Percentiles rank a stretch among this genome's conserved stretches.
These are phyloP conservation scores for Discostella stelligeroides DNA, from an alignment of 108 stramenopile species.

Conservation along the genomic window DNA sequence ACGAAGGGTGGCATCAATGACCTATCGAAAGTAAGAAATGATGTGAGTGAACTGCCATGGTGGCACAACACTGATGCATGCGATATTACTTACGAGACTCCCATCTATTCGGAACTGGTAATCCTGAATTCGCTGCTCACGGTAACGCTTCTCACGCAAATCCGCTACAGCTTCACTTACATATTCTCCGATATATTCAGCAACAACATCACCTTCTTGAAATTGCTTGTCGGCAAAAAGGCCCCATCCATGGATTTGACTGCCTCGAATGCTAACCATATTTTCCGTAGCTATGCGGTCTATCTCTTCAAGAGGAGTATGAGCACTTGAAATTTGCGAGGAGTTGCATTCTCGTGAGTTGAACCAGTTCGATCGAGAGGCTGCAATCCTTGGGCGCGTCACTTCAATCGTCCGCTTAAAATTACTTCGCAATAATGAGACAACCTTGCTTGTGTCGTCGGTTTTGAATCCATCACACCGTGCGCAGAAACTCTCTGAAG, in stretches of 20 bases:
- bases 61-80: neutral
- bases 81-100: conserved; percentile 36
- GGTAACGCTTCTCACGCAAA: conserved; percentile 86
- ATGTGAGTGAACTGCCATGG: neutral
- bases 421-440: conserved; percentile 48
- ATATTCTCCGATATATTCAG: conserved; percentile 96
- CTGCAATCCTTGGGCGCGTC: conserved; percentile 54
- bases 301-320: conserved; percentile 30
- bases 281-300: conserved; percentile 42
- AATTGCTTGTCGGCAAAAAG: conserved; percentile 78
- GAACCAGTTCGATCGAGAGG: conserved; percentile 65
- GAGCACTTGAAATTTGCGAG: conserved; percentile 28
- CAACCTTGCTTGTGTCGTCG: conserved; percentile 56
- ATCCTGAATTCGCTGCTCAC: conserved; percentile 82
- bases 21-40: neutral
- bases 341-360: conserved; percentile 47
- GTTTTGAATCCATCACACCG: conserved; percentile 67
- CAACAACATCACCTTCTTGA: conserved; percentile 84
- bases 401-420: conserved; percentile 43
- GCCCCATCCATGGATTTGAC: conserved; percentile 84
- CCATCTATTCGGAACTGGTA: conserved; percentile 94
- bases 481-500: conserved; percentile 72
- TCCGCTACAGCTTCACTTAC: conserved; percentile 85
- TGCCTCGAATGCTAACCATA: conserved; percentile 70
- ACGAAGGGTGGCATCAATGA: conserved; percentile 93